Base-by-base conservation (phyloP, 75 land plant genomes). In the Selaginella tamariscina region DNA sequence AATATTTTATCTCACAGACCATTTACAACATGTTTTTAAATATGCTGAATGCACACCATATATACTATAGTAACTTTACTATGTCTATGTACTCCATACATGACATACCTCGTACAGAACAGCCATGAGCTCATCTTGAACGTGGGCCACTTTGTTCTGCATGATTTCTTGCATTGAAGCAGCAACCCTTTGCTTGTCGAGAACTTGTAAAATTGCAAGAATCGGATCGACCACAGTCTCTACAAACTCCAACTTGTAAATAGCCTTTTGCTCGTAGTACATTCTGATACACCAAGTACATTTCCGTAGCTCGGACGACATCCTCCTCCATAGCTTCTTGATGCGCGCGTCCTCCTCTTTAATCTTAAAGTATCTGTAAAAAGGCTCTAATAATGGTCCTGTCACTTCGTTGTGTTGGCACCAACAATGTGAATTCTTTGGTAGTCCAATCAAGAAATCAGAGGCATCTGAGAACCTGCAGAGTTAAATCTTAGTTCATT, bases 381-480 rank as follows among this genome's bases (percentile, higher is more conserved):
- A 88, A 11, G 90, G 80, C 73, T 93, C 98, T 72, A 93, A 28
- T 22, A 88, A 83, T 30, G 95, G 95, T 30, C 82, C 78, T 79
- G 85, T 85, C 24, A 93, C 18, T 26, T 88, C 89, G 56, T 70
- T 54, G 32, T 69, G 70, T 2, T 70, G 78, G 79, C 98, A 93
- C 98, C 98, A 93, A 20, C 92, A 78, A 70, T 93, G 98, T 66
- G 15, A 68, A 49, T 85, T 85, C 33, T 70, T 55, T 20, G 98
- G 88, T 28, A 83, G 73, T 33, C 59, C 31, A 26, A 79, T 74
- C 54, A 93, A 75, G 56, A 83, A 87, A 15, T 65, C 56, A 69
- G 79, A 93, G 20, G 98, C 79, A 75, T 93, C 91, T 30, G 76
- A 56, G 75, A 88, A 92, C 97, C 97, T 92, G 82, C n/a, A n/a